A percentile compares a stretch with the other conserved stretches of the same genome.
These are phyloP conservation scores for Malus sylvestris DNA, from an alignment of 306 rosid species.

Conservation along the genomic window DNA sequence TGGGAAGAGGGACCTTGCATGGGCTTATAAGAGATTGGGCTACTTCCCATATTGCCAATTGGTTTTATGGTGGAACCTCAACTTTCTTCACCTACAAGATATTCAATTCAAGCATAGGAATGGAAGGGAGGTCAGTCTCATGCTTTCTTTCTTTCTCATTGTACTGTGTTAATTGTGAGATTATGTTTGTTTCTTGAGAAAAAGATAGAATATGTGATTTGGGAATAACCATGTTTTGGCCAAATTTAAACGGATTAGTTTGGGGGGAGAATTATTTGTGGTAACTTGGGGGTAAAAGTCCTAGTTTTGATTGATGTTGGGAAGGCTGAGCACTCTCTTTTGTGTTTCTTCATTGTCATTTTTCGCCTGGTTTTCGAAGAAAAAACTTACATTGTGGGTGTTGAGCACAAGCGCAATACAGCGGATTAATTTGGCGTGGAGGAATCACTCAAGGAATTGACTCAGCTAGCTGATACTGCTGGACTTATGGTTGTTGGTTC, in stretches of 20 bases:
- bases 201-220: neutral
- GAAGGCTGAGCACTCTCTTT: too few relatives aligned
- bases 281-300: neutral
- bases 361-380: conserved; percentile 64
- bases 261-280: neutral
- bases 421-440: conserved; percentile 52
- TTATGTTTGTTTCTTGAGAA: neutral
- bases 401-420: conserved; percentile 54
- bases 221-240: neutral
- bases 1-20: too few relatives aligned
- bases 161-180: neutral
- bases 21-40: too few relatives aligned
- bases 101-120: conserved; percentile 67
- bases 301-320: neutral
- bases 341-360: neutral
- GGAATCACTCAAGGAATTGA: conserved; percentile 71
- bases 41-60: too few relatives aligned
- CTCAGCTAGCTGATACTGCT: conserved; percentile 90
- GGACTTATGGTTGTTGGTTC: conserved; percentile 84
- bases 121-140: conserved; percentile 58
- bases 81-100: too few relatives aligned
- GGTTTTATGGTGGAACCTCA: too few relatives aligned
- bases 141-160: neutral
- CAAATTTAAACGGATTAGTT: neutral
- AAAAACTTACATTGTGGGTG: conserved; percentile 78